Evolutionary conservation across 176 grass and related monocot species (phyloP).

Genomic region (Ensete ventricosum): DNA sequence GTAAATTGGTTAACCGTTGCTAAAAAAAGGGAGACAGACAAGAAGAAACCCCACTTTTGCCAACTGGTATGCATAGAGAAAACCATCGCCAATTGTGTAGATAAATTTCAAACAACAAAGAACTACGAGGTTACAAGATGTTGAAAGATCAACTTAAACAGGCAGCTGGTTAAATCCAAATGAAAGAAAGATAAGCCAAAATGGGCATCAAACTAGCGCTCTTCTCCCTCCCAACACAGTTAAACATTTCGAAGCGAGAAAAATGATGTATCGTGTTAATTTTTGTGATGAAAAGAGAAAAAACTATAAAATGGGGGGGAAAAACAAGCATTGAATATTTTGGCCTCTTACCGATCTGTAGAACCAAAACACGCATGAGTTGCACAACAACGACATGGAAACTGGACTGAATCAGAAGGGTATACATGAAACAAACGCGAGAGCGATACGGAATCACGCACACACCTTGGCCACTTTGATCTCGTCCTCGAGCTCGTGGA

Average conservation of each 20-base stretch:
- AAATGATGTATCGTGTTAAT: background rate
- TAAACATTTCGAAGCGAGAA: background rate
- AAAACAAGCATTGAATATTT: background rate
- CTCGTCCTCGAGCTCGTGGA: constrained; percentile 82
- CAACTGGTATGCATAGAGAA: background rate
- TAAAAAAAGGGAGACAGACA: background rate
- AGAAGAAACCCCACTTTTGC: background rate
- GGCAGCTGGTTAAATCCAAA: background rate
- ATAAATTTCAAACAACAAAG: background rate
- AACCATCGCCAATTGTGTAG: background rate
- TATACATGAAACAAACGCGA: background rate
- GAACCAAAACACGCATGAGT: background rate
- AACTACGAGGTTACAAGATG: background rate
- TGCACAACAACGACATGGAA: background rate
- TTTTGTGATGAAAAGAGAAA: background rate
- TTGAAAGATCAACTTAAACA: too few species aligned
- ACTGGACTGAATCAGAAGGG: background rate
- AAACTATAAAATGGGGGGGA: too few species aligned
- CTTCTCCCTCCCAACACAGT: too few species aligned
- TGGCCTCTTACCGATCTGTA: background rate
- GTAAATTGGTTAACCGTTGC: too few species aligned
- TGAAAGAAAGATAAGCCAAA: background rate
- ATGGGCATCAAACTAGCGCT: too few species aligned
- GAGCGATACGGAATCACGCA: background rate
- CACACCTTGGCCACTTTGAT: constrained; percentile 91